These are phyloP conservation scores for Torrubiella hemipterigena DNA, from an alignment of 2,329 filamentous ascomycete genomes.

Conservation along the genomic window DNA sequence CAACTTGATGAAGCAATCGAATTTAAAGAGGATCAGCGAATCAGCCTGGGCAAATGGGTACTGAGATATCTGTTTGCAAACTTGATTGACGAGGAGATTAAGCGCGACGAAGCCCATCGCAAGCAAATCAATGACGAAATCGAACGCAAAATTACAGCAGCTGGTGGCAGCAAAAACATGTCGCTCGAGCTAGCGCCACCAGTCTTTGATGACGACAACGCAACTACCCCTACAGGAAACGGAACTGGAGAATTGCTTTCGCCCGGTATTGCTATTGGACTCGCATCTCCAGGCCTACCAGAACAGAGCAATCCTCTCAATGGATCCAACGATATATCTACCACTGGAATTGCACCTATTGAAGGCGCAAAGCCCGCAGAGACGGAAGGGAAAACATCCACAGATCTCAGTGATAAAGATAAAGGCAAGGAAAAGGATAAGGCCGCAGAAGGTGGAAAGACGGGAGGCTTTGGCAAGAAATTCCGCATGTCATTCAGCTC, in stretches of 20 bases:
- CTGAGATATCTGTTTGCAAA: slow-evolving; percentile 83
- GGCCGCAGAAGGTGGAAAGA: slow-evolving; percentile 40
- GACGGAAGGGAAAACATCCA: slow-evolving; percentile 35
- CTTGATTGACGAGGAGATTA: slow-evolving; percentile 82
- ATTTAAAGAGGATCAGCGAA: slow-evolving; percentile 87
- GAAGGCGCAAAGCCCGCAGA: slow-evolving; percentile 30
- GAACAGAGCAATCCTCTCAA: slow-evolving; percentile 33
- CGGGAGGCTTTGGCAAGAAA: slow-evolving; percentile 64
- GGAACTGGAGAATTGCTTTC: slow-evolving; percentile 54
- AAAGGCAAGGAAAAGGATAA: slow-evolving; percentile 38
- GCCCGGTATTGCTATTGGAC: slow-evolving; percentile 65
- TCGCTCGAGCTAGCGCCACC: slow-evolving; percentile 39
- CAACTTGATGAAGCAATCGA: slow-evolving; percentile 60
- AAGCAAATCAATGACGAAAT: slow-evolving; percentile 51
- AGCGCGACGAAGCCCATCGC: slow-evolving; percentile 65
- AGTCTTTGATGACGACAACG: slow-evolving; percentile 10
- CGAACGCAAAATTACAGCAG: slow-evolving; percentile 44
- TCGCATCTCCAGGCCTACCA: slow-evolving; percentile 54
- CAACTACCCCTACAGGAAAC: slow-evolving; percentile 52
- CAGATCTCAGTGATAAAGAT: slow-evolving; percentile 42
- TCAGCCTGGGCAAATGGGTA: slow-evolving; percentile 96
- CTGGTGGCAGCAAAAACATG: slow-evolving; percentile 44
- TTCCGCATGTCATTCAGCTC: slow-evolving; percentile 74
- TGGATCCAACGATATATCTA: slow-evolving; percentile 65
- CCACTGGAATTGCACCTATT: slow-evolving; percentile 41